Evolutionary conservation across 139 green algal genomes (phyloP).

Genomic region (Limnomonas spitsbergensis): DNA sequence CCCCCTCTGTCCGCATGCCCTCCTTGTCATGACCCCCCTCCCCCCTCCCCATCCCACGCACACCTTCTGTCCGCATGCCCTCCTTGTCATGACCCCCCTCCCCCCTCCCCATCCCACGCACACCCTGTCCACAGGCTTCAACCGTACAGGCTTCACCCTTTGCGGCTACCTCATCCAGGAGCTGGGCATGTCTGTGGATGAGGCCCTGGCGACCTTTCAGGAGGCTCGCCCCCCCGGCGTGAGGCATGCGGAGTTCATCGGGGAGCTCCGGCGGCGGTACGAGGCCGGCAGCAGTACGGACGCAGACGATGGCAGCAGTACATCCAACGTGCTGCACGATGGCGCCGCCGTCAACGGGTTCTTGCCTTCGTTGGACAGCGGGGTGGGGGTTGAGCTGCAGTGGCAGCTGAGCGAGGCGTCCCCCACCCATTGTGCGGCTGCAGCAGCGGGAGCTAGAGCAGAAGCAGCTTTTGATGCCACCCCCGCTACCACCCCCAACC

Average conservation of each 20-base stretch:
- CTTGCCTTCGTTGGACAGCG: too few species aligned
- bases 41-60: background rate
- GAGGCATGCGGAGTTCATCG: conserved; percentile 75
- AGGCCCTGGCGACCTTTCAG: conserved; percentile 70
- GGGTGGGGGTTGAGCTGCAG: too few species aligned
- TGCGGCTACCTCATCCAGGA: conserved; percentile 73
- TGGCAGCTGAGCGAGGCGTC: too few species aligned
- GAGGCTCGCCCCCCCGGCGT: conserved; percentile 68
- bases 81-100: background rate
- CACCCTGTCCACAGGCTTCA: conserved; percentile 63
- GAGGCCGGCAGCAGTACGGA: conserved; percentile 6
- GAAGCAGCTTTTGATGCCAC: too few species aligned
- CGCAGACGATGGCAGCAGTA: background rate
- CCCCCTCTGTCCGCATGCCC: too few species aligned
- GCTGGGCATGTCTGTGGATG: conserved; percentile 57
- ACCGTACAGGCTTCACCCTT: conserved; percentile 85
- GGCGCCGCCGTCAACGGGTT: too few species aligned
- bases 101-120: background rate
- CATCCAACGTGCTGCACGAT: too few species aligned
- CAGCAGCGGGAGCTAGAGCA: too few species aligned
- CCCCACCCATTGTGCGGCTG: too few species aligned
- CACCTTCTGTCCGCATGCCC: too few species aligned
- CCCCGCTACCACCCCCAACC: too few species aligned
- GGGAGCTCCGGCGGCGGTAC: conserved; percentile 66
- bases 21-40: background rate